A percentile compares a stretch with the other conserved stretches of the same genome.
These are phyloP conservation scores for Amauroascus verrucosus DNA, from an alignment of 2,329 filamentous ascomycete genomes.

Conservation along the genomic window DNA sequence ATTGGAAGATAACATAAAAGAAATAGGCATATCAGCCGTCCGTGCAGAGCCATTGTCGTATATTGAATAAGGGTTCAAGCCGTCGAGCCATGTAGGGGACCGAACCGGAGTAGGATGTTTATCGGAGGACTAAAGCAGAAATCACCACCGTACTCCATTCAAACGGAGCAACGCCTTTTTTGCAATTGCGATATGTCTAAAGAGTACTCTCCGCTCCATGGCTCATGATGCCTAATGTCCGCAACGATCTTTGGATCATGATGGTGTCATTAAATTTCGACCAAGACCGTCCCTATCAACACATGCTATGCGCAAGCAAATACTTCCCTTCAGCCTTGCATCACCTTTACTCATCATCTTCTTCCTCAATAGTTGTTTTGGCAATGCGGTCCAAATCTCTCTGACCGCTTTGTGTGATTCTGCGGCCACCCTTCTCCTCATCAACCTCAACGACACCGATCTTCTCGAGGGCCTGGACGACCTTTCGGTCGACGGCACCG, in stretches of 20 bases:
- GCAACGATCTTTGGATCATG: neutral
- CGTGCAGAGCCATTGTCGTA: neutral
- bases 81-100: neutral
- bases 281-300: conserved; percentile 9
- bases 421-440: conserved; percentile 95
- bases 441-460: conserved; percentile 96
- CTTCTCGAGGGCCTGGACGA: conserved; percentile 97
- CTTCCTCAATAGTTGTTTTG: conserved; percentile 53
- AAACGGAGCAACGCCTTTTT: conserved; percentile 5
- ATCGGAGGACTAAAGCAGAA: neutral
- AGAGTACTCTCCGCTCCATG: conserved; percentile 7
- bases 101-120: neutral
- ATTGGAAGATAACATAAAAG: neutral
- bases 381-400: conserved; percentile 97
- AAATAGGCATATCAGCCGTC: neutral
- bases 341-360: conserved; percentile 26
- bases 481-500: conserved; percentile 92
- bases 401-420: conserved; percentile 96
- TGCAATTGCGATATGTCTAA: conserved; percentile 6
- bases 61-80: neutral
- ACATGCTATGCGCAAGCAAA: conserved; percentile 8
- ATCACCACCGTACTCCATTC: conserved; percentile 10
- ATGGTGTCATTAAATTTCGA: conserved; percentile 8
- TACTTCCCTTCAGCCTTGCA: neutral
- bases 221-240: conserved; percentile 1